phyloP scores from a whole-genome alignment of 768 basidiomycete genomes.

The Boletus tomentosulus region DNA sequence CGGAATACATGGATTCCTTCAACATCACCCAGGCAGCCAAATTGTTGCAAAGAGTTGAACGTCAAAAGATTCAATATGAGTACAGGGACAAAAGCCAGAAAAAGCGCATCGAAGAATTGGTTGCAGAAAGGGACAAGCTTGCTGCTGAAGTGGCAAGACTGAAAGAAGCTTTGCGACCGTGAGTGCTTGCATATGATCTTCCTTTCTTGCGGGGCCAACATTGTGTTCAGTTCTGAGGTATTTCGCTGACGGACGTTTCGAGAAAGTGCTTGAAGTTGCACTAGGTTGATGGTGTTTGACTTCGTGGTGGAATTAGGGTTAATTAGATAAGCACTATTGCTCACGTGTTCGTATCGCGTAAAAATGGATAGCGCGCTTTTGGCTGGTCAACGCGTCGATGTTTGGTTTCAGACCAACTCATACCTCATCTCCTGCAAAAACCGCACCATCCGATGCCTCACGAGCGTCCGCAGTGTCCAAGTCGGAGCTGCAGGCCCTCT shows the following conservation, averaged over 20 bases:
- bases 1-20: slow-evolving; percentile 28
- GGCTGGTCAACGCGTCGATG: slow-evolving; percentile 29
- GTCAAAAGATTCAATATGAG: slow-evolving; percentile 23
- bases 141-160: slow-evolving; percentile 12
- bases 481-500: slow-evolving; percentile 49
- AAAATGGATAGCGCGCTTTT: slow-evolving; percentile 16
- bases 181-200: neutral
- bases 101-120: slow-evolving; percentile 18
- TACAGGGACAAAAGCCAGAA: slow-evolving; percentile 22
- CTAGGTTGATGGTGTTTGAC: too few relatives aligned
- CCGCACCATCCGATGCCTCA: slow-evolving; percentile 36
- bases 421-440: slow-evolving; percentile 44
- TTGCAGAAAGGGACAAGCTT: slow-evolving; percentile 15
- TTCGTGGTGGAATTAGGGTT: neutral
- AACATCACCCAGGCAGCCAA: slow-evolving; percentile 16
- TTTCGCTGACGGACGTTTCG: neutral
- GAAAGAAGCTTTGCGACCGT: slow-evolving; percentile 16
- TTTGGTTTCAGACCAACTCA: slow-evolving; percentile 44
- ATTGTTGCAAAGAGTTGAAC: slow-evolving; percentile 14
- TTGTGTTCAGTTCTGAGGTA: neutral
- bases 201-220: neutral
- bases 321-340: slow-evolving; percentile 23
- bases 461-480: slow-evolving; percentile 37
- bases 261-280: too few relatives aligned
- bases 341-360: slow-evolving; percentile 29